Evolutionary conservation across 2,329 filamentous ascomycete species (phyloP).

Genomic region (Pseudogymnoascus sp.): DNA sequence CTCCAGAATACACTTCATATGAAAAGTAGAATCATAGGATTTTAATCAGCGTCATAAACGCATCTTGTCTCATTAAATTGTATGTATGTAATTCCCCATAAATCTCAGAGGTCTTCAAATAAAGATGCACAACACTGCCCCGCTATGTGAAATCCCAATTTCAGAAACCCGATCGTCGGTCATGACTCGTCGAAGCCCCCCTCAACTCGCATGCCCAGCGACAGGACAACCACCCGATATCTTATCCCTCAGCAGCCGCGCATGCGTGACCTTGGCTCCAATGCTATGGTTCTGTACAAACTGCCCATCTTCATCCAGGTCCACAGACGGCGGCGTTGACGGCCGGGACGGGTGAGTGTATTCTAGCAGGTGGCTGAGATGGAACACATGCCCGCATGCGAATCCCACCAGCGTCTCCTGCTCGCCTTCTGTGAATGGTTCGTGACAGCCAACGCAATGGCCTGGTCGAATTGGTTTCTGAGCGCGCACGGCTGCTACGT

Average conservation of each 20-base stretch:
- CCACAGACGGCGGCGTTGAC: conserved; percentile 29
- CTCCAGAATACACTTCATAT: background rate
- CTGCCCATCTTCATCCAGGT: conserved; percentile 37
- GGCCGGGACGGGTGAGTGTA: conserved; percentile 30
- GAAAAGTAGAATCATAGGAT: background rate
- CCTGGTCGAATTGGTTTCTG: conserved; percentile 35
- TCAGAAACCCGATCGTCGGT: background rate
- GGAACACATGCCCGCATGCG: conserved; percentile 74
- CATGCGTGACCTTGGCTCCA: conserved; percentile 80
- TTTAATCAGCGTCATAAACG: background rate
- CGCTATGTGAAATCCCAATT: background rate
- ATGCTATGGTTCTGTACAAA: conserved; percentile 52
- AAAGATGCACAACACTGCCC: background rate
- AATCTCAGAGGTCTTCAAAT: background rate
- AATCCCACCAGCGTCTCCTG: conserved; percentile 70
- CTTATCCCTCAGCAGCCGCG: conserved; percentile 65
- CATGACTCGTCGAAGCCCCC: background rate
- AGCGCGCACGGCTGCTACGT: conserved; percentile 4
- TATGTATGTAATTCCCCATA: background rate
- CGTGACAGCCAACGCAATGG: conserved; percentile 50
- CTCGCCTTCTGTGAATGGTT: conserved; percentile 52
- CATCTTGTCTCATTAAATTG: background rate
- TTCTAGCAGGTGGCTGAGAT: conserved; percentile 62
- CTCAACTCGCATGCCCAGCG: conserved; percentile 29
- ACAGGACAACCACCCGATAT: conserved; percentile 58